These are phyloP conservation scores for Ceratobasidium sp. DNA, from an alignment of 1,284 basidiomycete species.

Conservation along the genomic window DNA sequence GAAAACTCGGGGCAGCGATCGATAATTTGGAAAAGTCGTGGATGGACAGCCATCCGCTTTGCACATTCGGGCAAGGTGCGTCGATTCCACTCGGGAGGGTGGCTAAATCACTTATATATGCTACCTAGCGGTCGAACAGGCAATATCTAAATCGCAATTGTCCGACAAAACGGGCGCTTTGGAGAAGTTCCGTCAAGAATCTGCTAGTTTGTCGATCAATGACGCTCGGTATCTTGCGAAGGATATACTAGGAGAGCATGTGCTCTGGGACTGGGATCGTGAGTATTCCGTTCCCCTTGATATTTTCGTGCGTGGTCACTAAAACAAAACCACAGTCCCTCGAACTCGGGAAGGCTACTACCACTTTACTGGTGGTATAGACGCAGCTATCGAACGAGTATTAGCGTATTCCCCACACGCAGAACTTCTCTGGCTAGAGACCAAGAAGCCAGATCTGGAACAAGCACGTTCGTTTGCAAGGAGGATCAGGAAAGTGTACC, in stretches of 20 bases:
- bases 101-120: constrained; percentile 31
- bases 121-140: constrained; percentile 50
- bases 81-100: constrained; percentile 13
- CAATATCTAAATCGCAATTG: constrained; percentile 60
- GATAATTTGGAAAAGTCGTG: constrained; percentile 81
- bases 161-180: constrained; percentile 65
- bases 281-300: constrained; percentile 47
- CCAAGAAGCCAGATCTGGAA: constrained; percentile 81
- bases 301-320: neutral
- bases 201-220: constrained; percentile 72
- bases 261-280: constrained; percentile 92
- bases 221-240: constrained; percentile 77
- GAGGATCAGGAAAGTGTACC: constrained; percentile 73
- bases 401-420: constrained; percentile 82
- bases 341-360: constrained; percentile 93
- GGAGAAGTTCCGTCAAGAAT: constrained; percentile 65
- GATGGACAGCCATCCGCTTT: constrained; percentile 73
- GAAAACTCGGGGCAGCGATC: constrained; percentile 72
- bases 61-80: constrained; percentile 84
- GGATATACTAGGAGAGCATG: constrained; percentile 70
- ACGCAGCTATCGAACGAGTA: constrained; percentile 83
- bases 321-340: constrained; percentile 62
- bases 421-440: constrained; percentile 90
- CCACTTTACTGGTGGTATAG: constrained; percentile 84
- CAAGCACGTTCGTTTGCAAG: constrained; percentile 83